Conservation (phyloP, 1,284 basidiomycete genomes). For the Jaminaea rosea region DNA sequence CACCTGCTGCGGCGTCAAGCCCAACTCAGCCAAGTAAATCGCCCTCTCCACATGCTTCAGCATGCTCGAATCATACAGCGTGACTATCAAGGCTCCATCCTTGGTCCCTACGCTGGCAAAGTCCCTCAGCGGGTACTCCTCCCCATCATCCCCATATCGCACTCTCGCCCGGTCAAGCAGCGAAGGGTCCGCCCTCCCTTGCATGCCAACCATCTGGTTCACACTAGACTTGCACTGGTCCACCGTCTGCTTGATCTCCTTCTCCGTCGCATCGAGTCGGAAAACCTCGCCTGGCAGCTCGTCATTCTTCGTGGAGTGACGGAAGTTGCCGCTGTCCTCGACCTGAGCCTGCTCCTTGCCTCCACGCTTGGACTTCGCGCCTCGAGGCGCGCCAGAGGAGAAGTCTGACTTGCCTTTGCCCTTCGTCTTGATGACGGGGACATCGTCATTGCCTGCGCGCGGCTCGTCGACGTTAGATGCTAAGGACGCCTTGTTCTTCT, state of each 20-base stretch:
- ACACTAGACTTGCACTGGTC: constrained; percentile 22
- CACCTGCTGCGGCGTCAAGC: constrained; percentile 31
- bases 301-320: constrained; percentile 21
- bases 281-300: constrained; percentile 31
- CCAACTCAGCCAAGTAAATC: constrained; percentile 34
- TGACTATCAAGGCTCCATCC: constrained; percentile 35
- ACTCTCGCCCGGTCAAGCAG: constrained; percentile 35
- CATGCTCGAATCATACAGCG: constrained; percentile 33
- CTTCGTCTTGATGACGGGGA: constrained; percentile 34
- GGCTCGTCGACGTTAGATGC: background rate
- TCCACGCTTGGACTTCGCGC: constrained; percentile 18
- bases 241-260: constrained; percentile 27
- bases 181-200: constrained; percentile 30
- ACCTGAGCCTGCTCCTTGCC: constrained; percentile 6
- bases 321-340: constrained; percentile 8
- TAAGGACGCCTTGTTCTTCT: background rate
- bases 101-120: constrained; percentile 42
- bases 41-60: constrained; percentile 42
- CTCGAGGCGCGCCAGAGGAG: constrained; percentile 12
- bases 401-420: constrained; percentile 28
- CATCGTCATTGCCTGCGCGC: constrained; percentile 19
- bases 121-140: constrained; percentile 29
- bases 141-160: constrained; percentile 10
- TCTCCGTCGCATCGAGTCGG: constrained; percentile 16
- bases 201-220: constrained; percentile 20